These are phyloP conservation scores for Teratosphaeria viscida DNA, from an alignment of 2,329 filamentous ascomycete genomes.

Conservation along the genomic window DNA sequence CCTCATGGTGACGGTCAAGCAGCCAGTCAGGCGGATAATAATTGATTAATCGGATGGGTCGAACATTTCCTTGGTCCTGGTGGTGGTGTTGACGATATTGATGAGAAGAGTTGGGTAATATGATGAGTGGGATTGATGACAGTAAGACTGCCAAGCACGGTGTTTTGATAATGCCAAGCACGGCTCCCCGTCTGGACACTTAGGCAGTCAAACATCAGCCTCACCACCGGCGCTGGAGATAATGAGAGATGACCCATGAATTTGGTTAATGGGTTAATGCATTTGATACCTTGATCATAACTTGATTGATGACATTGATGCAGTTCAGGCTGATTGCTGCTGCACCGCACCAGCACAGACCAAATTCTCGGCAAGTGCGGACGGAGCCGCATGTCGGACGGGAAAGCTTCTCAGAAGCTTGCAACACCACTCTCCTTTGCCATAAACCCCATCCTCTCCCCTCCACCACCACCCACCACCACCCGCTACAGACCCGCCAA, in stretches of 20 bases:
- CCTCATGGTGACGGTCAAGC: too few species aligned
- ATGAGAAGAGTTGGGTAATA: background rate
- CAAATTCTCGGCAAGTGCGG: background rate
- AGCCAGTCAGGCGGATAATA: too few species aligned
- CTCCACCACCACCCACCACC: slow-evolving; percentile 9
- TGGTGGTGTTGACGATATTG: background rate
- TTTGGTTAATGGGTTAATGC: too few species aligned
- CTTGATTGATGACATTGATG: background rate
- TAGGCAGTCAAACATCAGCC: too few species aligned
- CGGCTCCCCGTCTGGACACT: too few species aligned
- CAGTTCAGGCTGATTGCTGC: background rate
- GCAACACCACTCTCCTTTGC: background rate
- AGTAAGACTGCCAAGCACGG: too few species aligned
- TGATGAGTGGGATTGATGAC: background rate
- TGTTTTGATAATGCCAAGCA: too few species aligned
- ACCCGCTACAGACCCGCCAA: slow-evolving; percentile 50
- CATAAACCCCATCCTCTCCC: background rate
- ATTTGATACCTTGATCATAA: background rate
- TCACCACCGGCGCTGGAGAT: too few species aligned
- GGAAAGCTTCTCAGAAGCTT: background rate
- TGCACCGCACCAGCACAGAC: background rate
- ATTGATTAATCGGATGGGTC: too few species aligned
- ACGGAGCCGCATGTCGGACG: background rate
- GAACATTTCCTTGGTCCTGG: background rate
- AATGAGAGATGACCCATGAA: too few species aligned